Evolutionary conservation across 768 basidiomycete species (phyloP).

Genomic region (Infundibulicybe gibba): DNA sequence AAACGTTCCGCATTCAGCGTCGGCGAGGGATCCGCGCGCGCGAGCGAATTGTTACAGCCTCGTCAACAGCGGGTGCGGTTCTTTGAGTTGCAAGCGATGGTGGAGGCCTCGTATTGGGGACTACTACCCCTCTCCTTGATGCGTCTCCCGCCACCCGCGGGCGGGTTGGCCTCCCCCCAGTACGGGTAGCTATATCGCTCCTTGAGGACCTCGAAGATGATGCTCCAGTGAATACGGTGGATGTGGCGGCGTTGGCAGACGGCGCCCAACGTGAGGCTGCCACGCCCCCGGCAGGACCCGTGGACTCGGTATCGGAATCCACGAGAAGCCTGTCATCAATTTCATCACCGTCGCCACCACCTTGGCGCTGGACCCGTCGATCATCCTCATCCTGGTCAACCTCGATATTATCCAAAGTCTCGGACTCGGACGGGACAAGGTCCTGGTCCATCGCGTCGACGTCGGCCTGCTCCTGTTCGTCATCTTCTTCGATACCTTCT

Average conservation of each 20-base stretch:
- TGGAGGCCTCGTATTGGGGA: too few species aligned
- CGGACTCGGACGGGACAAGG: constrained; percentile 39
- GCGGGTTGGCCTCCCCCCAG: constrained; percentile 5
- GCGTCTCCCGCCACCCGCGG: not conserved
- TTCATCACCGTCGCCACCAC: constrained; percentile 11
- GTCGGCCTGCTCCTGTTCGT: constrained; percentile 53
- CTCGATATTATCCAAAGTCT: constrained; percentile 28
- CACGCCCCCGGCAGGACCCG: constrained; percentile 18
- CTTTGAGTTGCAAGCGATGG: too few species aligned
- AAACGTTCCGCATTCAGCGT: too few species aligned
- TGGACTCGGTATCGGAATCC: constrained; percentile 13
- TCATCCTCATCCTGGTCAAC: constrained; percentile 19
- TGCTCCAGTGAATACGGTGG: constrained; percentile 6
- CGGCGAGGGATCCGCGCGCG: too few species aligned
- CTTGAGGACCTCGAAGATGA: constrained; percentile 6
- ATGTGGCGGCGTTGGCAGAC: not conserved
- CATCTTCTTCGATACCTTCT: constrained; percentile 28
- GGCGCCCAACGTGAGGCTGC: constrained; percentile 30
- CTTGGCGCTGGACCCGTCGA: constrained; percentile 11
- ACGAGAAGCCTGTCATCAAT: not conserved
- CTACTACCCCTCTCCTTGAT: not conserved
- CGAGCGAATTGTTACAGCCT: too few species aligned
- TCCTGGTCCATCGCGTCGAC: constrained; percentile 77
- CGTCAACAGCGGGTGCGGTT: too few species aligned
- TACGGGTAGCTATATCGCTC: not conserved